Evolutionary conservation across 257 asterid species (phyloP), one percentile per base, ranked within the genome.

Genomic region (Petrea volubilis): DNA sequence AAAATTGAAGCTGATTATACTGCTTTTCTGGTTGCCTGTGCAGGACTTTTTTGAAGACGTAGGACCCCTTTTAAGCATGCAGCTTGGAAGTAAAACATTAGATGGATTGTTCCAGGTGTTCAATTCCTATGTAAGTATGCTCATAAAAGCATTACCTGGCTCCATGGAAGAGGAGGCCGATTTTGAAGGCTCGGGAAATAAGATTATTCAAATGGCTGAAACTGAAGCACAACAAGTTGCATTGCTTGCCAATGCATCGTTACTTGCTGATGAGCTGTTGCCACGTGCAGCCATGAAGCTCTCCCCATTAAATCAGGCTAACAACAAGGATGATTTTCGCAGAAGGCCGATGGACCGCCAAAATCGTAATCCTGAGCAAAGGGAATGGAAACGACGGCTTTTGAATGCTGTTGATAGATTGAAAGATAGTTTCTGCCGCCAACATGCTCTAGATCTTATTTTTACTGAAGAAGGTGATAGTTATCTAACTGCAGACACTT

Each of bases 251-350:
- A 95, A 92, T 86, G 99, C 97, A 69, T 92, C 96, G 76, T 81
- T 95, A 79, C 88, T 95, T 7, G 89, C 98, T 6, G 99, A 95
- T 51, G 99, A 95, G 67, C 83, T 95, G 66, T 82, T 95, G 84
- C 99, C 99, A 40, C 99, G 98, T 64, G 97, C 99, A 51, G 95
- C 97, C 57, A 84, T 87, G 95, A 95, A 92, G 85, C 95, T 95
- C 67, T 67, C 91, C 67, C 90, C 96, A 31, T 60, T 80, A 68
- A 85, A 71, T 72, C 95, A 81, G 77, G 77, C 80, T 51, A 84
- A 40, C 74, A 70, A 77, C 82, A 84, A 79, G 79, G 97, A 90
- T 65, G 99, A 94, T 69, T 64, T 77, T 81, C 97, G 93, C 47
- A 83, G 93, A 85, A 84, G 95, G 82, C 83, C 89, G 60, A 67